A percentile compares a stretch with the other conserved stretches of the same genome.
Conservation (phyloP, 2,329 filamentous ascomycete species). For the Botryotinia calthae region DNA sequence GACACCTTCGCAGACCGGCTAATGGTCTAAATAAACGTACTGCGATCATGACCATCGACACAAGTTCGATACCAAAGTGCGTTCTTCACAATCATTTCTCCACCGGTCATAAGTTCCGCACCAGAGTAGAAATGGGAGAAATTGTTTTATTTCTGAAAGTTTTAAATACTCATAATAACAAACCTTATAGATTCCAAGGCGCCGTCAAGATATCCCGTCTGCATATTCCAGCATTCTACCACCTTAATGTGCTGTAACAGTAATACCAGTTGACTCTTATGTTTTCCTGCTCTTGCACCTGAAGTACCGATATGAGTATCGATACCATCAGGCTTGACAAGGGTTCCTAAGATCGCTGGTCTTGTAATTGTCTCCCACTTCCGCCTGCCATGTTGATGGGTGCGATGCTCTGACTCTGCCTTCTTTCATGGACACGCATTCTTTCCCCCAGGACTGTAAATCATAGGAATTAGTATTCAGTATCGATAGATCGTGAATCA, state of each 20-base stretch:
- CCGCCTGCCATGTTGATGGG: too few relatives aligned
- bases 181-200: neutral
- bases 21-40: neutral
- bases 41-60: accelerated
- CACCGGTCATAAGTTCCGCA: accelerated
- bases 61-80: neutral
- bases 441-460: neutral
- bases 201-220: too few relatives aligned
- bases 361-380: too few relatives aligned
- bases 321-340: neutral
- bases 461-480: neutral
- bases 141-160: neutral
- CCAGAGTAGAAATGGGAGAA: neutral
- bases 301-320: too few relatives aligned
- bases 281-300: neutral
- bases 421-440: neutral
- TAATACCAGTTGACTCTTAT: neutral
- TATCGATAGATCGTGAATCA: neutral
- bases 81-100: neutral
- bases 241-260: neutral
- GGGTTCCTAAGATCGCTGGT: neutral
- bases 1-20: neutral
- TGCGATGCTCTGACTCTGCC: neutral
- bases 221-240: neutral
- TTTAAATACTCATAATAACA: neutral